These are phyloP conservation scores for Forsythia suspensa DNA, from an alignment of 257 asterid species.

Conservation along the genomic window DNA sequence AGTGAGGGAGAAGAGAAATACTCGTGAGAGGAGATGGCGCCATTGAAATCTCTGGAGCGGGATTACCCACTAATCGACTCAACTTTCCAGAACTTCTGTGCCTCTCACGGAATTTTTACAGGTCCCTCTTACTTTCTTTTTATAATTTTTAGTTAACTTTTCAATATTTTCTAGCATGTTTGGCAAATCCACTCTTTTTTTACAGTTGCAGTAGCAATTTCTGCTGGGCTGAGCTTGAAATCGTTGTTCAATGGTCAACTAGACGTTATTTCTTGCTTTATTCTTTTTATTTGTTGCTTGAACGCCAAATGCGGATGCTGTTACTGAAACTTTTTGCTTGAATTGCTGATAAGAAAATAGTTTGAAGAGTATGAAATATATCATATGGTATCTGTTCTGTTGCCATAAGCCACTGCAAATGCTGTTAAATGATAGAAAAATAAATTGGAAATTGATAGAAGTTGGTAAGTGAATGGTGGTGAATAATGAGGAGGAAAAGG, in stretches of 20 bases:
- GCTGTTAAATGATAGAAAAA: not conserved
- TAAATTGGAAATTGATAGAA: too few species aligned
- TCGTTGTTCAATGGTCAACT: not conserved
- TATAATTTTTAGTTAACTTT: not conserved
- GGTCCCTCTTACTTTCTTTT: slow-evolving; percentile 38
- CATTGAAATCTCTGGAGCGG: slow-evolving; percentile 54
- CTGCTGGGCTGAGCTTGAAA: not conserved
- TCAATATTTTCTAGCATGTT: not conserved
- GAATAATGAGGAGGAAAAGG: too few species aligned
- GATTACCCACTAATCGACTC: slow-evolving; percentile 63
- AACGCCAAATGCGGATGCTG: not conserved
- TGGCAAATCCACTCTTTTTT: not conserved
- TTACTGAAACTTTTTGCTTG: not conserved
- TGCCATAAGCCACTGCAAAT: not conserved
- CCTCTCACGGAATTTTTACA: slow-evolving; percentile 65
- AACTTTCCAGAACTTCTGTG: slow-evolving; percentile 59
- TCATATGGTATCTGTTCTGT: not conserved
- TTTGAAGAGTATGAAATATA: not conserved
- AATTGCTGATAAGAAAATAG: not conserved
- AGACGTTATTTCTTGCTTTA: not conserved
- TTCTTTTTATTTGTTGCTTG: not conserved
- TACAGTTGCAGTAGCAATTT: not conserved
- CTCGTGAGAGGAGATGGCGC: slow-evolving; percentile 43
- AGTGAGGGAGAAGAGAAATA: not conserved
- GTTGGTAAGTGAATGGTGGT: too few species aligned